These are phyloP conservation scores for Wickerhamomyces ciferrii DNA, from an alignment of 805 yeast genomes.

Conservation along the genomic window DNA sequence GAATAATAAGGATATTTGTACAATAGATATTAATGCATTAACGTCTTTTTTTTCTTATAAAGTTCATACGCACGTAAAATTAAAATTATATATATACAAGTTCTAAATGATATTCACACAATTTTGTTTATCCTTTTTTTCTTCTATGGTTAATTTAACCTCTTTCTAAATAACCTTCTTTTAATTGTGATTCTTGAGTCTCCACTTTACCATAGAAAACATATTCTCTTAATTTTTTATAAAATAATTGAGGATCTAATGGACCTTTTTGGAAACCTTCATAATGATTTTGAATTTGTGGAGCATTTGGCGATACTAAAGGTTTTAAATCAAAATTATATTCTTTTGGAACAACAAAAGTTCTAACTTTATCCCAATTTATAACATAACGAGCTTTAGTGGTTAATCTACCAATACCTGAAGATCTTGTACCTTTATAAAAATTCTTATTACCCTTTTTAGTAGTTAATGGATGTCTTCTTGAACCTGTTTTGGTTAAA, in stretches of 20 bases:
- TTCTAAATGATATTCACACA: neutral
- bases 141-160: conserved; percentile 14
- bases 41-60: neutral
- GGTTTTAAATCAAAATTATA: conserved; percentile 54
- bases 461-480: conserved; percentile 78
- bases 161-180: conserved; percentile 23
- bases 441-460: conserved; percentile 92
- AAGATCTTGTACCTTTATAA: conserved; percentile 95
- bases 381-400: conserved; percentile 69
- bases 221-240: conserved; percentile 69
- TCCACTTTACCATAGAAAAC: conserved; percentile 65
- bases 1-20: neutral
- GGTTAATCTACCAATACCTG: conserved; percentile 85
- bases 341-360: conserved; percentile 74
- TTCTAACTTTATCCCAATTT: conserved; percentile 82
- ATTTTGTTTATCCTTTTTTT: no score
- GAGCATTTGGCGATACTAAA: conserved; percentile 68
- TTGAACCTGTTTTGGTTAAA: conserved; percentile 68
- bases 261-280: conserved; percentile 69
- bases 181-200: conserved; percentile 22
- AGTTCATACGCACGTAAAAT: neutral
- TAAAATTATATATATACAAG: conserved; percentile 8
- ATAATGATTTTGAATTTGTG: conserved; percentile 62
- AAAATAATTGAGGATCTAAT: conserved; percentile 66
- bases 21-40: neutral